Conservation (phyloP, 140 eudicot genomes). For the Senecio squalidus region DNA sequence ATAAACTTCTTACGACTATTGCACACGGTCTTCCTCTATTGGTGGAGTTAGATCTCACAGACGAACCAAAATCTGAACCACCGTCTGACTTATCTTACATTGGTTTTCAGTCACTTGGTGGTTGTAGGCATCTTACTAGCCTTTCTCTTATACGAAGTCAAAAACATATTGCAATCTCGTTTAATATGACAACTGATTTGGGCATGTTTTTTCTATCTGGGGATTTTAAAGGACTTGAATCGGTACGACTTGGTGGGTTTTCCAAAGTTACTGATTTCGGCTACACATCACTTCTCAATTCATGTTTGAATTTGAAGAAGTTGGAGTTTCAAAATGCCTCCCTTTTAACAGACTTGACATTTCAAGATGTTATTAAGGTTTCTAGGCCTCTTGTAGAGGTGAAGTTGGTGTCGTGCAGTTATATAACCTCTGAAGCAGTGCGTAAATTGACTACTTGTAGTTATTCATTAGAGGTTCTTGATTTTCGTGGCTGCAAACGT, state of each 20-base stretch:
- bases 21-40: slow-evolving; percentile 38
- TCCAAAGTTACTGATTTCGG: slow-evolving; percentile 68
- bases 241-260: slow-evolving; percentile 60
- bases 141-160: slow-evolving; percentile 54
- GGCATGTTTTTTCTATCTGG: slow-evolving; percentile 61
- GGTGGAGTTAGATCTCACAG: slow-evolving; percentile 61
- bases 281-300: slow-evolving; percentile 39
- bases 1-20: slow-evolving; percentile 29
- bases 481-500: slow-evolving; percentile 48
- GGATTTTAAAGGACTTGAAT: slow-evolving; percentile 42
- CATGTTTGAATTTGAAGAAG: slow-evolving; percentile 46
- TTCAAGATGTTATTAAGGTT: slow-evolving; percentile 33
- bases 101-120: slow-evolving; percentile 45
- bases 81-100: slow-evolving; percentile 38
- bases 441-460: slow-evolving; percentile 33
- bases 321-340: slow-evolving; percentile 44
- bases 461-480: slow-evolving; percentile 41
- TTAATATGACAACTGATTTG: slow-evolving; percentile 41
- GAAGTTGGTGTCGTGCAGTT: slow-evolving; percentile 36
- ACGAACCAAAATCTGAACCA: slow-evolving; percentile 38
- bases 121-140: slow-evolving; percentile 30
- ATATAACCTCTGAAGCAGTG: slow-evolving; percentile 47
- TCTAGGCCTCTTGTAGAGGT: slow-evolving; percentile 45
- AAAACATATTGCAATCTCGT: slow-evolving; percentile 21
- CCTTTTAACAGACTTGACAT: slow-evolving; percentile 48